A percentile compares a stretch with the other conserved stretches of the same genome.
These are phyloP conservation scores for Globisporangium okanoganense DNA, from an alignment of 352 stramenopile genomes.

Conservation along the genomic window DNA sequence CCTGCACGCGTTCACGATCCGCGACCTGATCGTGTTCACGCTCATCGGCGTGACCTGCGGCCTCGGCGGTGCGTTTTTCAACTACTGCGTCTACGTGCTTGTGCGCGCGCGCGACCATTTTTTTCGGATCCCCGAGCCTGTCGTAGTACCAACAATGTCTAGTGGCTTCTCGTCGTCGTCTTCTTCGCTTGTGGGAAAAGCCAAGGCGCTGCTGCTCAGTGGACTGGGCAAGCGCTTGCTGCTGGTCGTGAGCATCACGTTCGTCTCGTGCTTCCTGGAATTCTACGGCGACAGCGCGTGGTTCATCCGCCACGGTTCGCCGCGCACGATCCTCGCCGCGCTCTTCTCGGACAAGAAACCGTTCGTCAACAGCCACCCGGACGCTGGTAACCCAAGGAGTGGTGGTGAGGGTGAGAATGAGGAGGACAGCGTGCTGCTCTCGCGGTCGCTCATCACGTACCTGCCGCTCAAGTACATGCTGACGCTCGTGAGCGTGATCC, in stretches of 20 bases:
- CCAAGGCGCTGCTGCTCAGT: slow-evolving; percentile 24
- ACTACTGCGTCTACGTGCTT: slow-evolving; percentile 62
- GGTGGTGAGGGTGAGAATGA: slow-evolving; percentile 12
- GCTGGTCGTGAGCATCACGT: slow-evolving; percentile 51
- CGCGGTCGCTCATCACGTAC: slow-evolving; percentile 71
- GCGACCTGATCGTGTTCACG: slow-evolving; percentile 58
- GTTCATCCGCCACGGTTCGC: slow-evolving; percentile 74
- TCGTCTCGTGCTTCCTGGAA: slow-evolving; percentile 65
- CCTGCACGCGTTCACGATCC: slow-evolving; percentile 40
- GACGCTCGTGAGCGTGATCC: slow-evolving; percentile 69
- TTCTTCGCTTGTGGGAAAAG: too few species aligned
- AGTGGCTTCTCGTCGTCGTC: too few species aligned
- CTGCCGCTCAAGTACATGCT: slow-evolving; percentile 76
- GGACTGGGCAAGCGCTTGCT: slow-evolving; percentile 56
- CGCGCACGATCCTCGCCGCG: slow-evolving; percentile 52
- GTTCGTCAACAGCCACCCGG: slow-evolving; percentile 19
- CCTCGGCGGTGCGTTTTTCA: slow-evolving; percentile 66
- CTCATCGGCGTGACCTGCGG: slow-evolving; percentile 65
- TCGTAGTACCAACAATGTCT: too few species aligned
- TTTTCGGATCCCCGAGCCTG: slow-evolving; percentile 11
- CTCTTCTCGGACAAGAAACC: slow-evolving; percentile 65
- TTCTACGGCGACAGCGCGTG: slow-evolving; percentile 80
- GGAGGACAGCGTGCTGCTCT: slow-evolving; percentile 54
- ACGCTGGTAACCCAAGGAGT: background rate
- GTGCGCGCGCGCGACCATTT: slow-evolving; percentile 59